Evolutionary conservation across 2,329 filamentous ascomycete genomes (phyloP).

Genomic region (Aspergillus caelatus): DNA sequence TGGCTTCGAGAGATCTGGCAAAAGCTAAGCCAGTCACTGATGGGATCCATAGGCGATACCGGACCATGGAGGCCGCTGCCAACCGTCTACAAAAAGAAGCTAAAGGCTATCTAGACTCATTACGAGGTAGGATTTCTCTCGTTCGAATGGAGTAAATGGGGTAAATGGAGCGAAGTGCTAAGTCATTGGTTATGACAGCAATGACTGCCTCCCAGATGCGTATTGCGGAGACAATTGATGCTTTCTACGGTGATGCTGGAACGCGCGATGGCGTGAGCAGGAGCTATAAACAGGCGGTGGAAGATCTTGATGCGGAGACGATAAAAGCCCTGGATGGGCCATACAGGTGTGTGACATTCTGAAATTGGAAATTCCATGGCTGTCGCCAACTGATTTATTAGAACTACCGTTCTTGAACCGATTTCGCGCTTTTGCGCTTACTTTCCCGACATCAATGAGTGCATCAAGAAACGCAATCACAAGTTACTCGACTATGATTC

Average conservation of each 20-base stretch:
- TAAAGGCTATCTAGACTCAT: conserved; percentile 94
- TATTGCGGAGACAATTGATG: conserved; percentile 79
- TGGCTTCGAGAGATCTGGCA: conserved; percentile 5
- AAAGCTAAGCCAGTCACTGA: conserved; percentile 11
- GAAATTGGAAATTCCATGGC: neutral
- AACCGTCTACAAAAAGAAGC: conserved; percentile 94
- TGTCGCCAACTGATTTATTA: conserved; percentile 33
- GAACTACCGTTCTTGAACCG: conserved; percentile 90
- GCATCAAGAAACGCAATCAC: conserved; percentile 98
- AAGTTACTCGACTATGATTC: conserved; percentile 98
- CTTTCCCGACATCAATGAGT: conserved; percentile 98
- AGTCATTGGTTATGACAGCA: conserved; percentile 54
- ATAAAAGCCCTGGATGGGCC: conserved; percentile 98
- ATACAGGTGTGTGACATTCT: conserved; percentile 64
- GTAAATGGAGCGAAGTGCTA: conserved; percentile 7
- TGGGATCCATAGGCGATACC: conserved; percentile 71
- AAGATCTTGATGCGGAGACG: conserved; percentile 95
- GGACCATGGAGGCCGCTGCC: conserved; percentile 94
- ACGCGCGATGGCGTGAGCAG: conserved; percentile 92
- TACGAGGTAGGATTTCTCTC: conserved; percentile 67
- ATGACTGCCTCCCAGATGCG: conserved; percentile 97
- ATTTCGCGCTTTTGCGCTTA: conserved; percentile 97
- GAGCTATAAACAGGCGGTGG: conserved; percentile 97
- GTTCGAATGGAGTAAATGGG: neutral
- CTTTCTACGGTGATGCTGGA: conserved; percentile 96